Base-by-base conservation (phyloP, 2,329 filamentous ascomycete genomes). In the Cadophora gregata region DNA sequence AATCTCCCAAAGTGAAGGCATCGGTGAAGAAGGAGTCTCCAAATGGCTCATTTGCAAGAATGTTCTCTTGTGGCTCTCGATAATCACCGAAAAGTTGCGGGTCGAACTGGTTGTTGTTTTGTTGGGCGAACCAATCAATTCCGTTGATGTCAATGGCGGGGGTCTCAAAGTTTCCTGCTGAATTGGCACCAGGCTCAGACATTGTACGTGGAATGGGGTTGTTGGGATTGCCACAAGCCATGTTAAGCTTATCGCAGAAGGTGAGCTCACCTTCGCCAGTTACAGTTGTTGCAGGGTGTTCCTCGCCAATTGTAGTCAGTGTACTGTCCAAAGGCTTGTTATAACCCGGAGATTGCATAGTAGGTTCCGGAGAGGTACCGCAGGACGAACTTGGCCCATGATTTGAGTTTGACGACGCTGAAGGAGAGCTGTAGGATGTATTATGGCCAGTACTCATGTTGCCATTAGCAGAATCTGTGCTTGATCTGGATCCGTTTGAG, bases 81-180 rank as follows among this genome's bases (percentile, higher is more conserved):
- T 97, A 98, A 73, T 93, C 92, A 63, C 91, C 92, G 78, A 97
- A 98, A 4, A 98, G 84, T 64, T 96, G 89, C 0, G 96, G 95
- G 69, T 98, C 94, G 74, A 98, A 97, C 70, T 91, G 88, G 64
- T 92, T 92, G 65, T 90, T 90, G 74, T 93, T 95, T 77, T 96
- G 92, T 73, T 90, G 89, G 47, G 89, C 86, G 59, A 96, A 82
- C 87, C 90, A 94, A 77, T 92, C 90, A 73, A 93, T 76, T 72
- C 86, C 86, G 72, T 81, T 84, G 66, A 82, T 79, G 69, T 84
- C 83, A 62, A 86, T 80, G 61, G 79, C 77, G 50, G 77, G 75
- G 56, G 65, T 74, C 64, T 69, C 68, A 38, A 69, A 27, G 55
- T 69, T 72, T 71, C 69, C 71, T 75, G 73, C 71, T 75, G 73